phyloP scores from a whole-genome alignment of 1,139 yeast species.

The Blastobotrys apis region DNA sequence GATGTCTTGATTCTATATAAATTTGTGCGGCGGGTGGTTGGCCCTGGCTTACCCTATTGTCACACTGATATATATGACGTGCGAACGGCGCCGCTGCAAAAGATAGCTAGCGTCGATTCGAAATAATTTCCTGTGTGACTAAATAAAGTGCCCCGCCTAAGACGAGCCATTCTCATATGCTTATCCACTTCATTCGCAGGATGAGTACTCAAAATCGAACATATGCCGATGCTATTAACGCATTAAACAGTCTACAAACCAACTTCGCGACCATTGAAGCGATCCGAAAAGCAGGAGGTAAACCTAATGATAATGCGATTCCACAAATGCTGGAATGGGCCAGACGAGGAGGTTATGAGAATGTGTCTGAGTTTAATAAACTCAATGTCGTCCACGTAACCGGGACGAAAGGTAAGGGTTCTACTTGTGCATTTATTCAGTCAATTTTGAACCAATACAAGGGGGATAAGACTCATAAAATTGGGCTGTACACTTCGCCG shows the following conservation, averaged over 20 bases:
- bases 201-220: constrained; percentile 18
- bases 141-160: no score
- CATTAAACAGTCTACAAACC: constrained; percentile 83
- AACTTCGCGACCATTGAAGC: constrained; percentile 89
- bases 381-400: constrained; percentile 86
- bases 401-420: constrained; percentile 98
- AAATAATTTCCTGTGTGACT: no score
- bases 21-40: no score
- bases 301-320: constrained; percentile 65
- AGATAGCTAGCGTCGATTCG: no score
- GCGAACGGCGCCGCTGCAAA: no score
- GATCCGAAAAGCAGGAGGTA: constrained; percentile 62
- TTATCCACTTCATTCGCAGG: no score
- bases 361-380: constrained; percentile 53
- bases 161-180: no score
- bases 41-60: not conserved
- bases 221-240: constrained; percentile 57
- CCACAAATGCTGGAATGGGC: constrained; percentile 90
- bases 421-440: constrained; percentile 92
- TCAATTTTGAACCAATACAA: constrained; percentile 67
- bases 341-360: constrained; percentile 74
- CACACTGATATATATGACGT: no score
- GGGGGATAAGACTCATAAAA: constrained; percentile 43
- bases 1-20: constrained; percentile 26
- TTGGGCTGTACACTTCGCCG: constrained; percentile 93